Evolutionary conservation across 2,329 filamentous ascomycete species (phyloP), one percentile per base, ranked within the genome.

Genomic region (Aspergillus sp.): DNA sequence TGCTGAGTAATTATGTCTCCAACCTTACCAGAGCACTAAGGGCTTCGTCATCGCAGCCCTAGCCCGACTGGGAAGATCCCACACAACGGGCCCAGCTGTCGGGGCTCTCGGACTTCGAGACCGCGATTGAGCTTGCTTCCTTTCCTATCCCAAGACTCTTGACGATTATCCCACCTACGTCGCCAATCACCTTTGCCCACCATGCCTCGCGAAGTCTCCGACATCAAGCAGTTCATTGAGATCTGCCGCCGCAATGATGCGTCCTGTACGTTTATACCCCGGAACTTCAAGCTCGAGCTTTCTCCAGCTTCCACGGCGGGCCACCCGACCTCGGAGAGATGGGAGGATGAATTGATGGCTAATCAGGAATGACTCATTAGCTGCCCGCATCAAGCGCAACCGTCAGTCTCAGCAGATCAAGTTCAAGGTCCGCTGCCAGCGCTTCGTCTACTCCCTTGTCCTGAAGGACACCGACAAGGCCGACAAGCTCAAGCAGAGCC

Each of bases 211-310:
- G 92, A 98, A 90, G 90, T 97, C 81, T 90, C 88, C 79, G 95
- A 98, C 80, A 98, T 98, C 87, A 98, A 99, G 79, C 80, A 96
- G 87, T 99, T 99, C 91, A 96, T 99, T 82, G 95, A 98, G 90
- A 96, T 99, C 87, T 96, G 91, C 89, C 90, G 93, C 83, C 90
- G 95, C 81, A 96, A 96, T 87, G 96, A 99, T 88, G 95, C 95
- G 80, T 96, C 90, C 79, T 96, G 95, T 99, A 90, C 76, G 92
- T 93, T 62, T 62, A 53, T 46, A 43, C 21, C 14, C 31, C 21
- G 27, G 12, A 17, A 21, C 33, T 35, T 57, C n/a, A 9, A 54
- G 44, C 48, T 40, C 48, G 25, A 49, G 21, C 15, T 37, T 37
- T 37, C 15, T 37, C 12, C 35, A 14, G 35, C 35, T 31, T 31